Evolutionary conservation across 2,329 filamentous ascomycete genomes (phyloP), one percentile per base, ranked within the genome.

Genomic region (Penicillium sp.): DNA sequence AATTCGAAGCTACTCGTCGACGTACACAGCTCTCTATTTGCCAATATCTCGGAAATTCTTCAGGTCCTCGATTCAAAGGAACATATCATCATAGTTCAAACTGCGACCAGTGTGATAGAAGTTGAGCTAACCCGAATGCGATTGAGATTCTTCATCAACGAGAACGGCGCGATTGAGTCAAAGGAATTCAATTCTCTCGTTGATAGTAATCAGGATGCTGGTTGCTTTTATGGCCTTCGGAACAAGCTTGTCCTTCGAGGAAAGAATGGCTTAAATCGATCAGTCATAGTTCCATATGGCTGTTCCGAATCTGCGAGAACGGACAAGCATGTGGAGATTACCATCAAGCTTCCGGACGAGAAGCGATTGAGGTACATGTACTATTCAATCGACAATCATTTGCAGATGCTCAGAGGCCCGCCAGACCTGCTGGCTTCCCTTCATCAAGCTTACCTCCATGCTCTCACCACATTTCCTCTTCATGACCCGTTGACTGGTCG

Each of bases 381-480:
- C n/a, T 23, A 23, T 11, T 23, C 21, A 23, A 23, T 23, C 11
- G 21, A 23, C 21, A 23, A n/a, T n/a, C n/a, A n/a, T n/a, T n/a
- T n/a, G n/a, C n/a, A n/a, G n/a, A n/a, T n/a, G n/a, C n/a, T n/a
- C n/a, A n/a, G n/a, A n/a, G n/a, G n/a, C 21, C 21, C 11, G 7
- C 21, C 21, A 7, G 21, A 11, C 7, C 7, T 11, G 21, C 21
- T 23, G 7, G 21, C 7, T 23, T 23, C 7, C 7, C 59, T 84
- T 0, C 68, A 72, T 13, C 59, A 79, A 0, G 17, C 25, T 83
- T 63, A 64, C 34, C 46, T 69, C 11, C 66, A 71, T 45, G 67
- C 64, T 4, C 10, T 65, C 7, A 70, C 65, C 3, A 62, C 61
- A 6, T 60, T 53, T 27, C 57, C 54, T 13, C 33, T 68, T 2